Evolutionary conservation across 768 basidiomycete species (phyloP).

Genomic region (Gloeopeniophorella convolvens): DNA sequence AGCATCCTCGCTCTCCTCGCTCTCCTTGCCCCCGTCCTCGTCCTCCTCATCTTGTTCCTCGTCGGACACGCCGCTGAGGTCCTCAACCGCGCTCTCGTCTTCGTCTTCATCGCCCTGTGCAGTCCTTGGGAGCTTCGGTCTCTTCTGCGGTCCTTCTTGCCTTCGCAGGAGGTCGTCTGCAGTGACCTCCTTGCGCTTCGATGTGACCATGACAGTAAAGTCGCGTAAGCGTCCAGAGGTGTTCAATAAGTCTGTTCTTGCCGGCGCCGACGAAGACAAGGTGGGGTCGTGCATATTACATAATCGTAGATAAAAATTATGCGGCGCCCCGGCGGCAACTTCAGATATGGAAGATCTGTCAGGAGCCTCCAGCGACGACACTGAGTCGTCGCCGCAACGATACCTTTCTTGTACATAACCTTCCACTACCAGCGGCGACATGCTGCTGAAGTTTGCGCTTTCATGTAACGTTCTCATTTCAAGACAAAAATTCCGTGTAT

Average conservation of each 20-base stretch:
- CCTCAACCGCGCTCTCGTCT: conserved; percentile 10
- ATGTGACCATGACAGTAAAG: conserved; percentile 25
- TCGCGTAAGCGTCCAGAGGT: too few relatives aligned
- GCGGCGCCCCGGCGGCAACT: too few relatives aligned
- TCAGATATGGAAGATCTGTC: too few relatives aligned
- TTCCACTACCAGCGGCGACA: too few relatives aligned
- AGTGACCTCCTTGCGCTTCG: conserved; percentile 28
- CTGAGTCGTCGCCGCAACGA: too few relatives aligned
- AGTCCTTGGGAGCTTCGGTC: conserved; percentile 16
- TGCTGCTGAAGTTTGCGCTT: too few relatives aligned
- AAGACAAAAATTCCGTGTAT: too few relatives aligned
- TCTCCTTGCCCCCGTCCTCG: background rate
- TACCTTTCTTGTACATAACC: too few relatives aligned
- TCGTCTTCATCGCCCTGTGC: conserved; percentile 22
- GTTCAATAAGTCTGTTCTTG: too few relatives aligned
- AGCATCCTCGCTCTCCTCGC: conserved; percentile 6
- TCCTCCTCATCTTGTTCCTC: background rate
- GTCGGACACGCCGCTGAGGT: background rate
- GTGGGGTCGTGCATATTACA: background rate
- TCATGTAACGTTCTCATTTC: too few relatives aligned
- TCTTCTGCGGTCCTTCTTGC: conserved; percentile 27
- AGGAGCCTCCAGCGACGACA: too few relatives aligned
- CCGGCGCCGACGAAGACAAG: conserved; percentile 24
- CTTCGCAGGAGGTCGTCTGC: conserved; percentile 33
- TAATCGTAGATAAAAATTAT: background rate